Evolutionary conservation across 805 yeast species (phyloP), one percentile per base, ranked within the genome.

Genomic region (Grigorovia transvaalensis): DNA sequence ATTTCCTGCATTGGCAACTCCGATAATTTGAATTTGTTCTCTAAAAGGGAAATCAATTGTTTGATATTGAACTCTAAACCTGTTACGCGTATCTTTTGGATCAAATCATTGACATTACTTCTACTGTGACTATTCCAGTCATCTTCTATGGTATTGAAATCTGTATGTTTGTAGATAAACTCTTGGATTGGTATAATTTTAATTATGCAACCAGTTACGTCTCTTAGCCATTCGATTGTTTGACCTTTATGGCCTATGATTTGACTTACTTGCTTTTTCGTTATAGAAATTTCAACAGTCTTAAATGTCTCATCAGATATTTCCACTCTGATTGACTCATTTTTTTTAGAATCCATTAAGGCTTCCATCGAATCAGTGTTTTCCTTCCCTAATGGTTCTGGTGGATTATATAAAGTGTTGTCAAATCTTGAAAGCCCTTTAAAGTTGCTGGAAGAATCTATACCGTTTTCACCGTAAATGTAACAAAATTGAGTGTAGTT

Each of bases 241-340:
- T 54, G 41, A 1, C 81, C 81, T n/a, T 61, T 59, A 23, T 59
- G 65, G 0, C 81, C 81, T 48, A 77, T 76, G 7, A 76, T 54
- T 47, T 62, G 69, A 1, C 74, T 65, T 1, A 74, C 69, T 50
- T 75, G 75, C 27, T 56, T 57, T 35, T 66, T 64, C 9, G 62
- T 62, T 13, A 67, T 51, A 6, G 42, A 9, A 9, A 38, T 38
- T 15, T 45, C 47, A 9, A 20, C 9, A 20, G 47, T 45, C 38
- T 27, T 8, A 12, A 17, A 23, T 27, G 2, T 33, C 15, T 33
- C 38, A 33, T 27, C 18, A 12, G n/a, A 23, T 27, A 3, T 33
- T 33, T 33, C 38, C 4, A 33, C 15, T 33, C n/a, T n/a, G n/a
- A 11, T 33, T 33, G 38, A 13, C 3, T 8, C 38, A 8, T 33